Conservation (phyloP, 164 flowering plant genomes). For the Chloranthus sessilifolius region DNA sequence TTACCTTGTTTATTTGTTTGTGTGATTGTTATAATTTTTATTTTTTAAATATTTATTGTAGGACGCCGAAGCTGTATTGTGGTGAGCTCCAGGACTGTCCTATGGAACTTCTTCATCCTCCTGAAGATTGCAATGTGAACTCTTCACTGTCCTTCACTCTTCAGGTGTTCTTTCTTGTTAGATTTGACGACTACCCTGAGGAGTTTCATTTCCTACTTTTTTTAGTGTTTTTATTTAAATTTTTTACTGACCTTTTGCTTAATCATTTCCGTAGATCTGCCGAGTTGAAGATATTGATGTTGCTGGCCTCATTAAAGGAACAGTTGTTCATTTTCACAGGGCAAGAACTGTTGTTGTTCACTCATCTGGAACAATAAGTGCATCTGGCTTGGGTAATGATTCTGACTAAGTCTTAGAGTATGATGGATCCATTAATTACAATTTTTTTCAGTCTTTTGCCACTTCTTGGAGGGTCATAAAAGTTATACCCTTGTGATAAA, state of each 20-base stretch:
- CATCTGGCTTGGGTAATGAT: constrained; percentile 70
- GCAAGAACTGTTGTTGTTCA: constrained; percentile 60
- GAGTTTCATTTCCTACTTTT: neutral
- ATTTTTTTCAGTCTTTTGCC: constrained; percentile 2
- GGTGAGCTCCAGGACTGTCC: constrained; percentile 79
- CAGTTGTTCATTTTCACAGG: constrained; percentile 88
- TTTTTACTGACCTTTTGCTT: neutral
- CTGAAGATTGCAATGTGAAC: constrained; percentile 96
- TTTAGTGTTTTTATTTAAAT: constrained; percentile 3
- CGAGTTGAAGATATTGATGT: constrained; percentile 79
- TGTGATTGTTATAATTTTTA: constrained; percentile 4
- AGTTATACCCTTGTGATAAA: no score
- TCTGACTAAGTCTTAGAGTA: constrained; percentile 1
- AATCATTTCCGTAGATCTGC: constrained; percentile 56
- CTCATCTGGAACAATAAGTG: constrained; percentile 61
- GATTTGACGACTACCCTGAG: constrained; percentile 1
- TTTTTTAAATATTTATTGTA: constrained; percentile 18
- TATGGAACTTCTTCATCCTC: constrained; percentile 80
- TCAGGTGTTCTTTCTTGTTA: constrained; percentile 47
- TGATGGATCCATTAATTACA: neutral
- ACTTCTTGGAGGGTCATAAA: no score
- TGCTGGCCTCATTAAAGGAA: constrained; percentile 69
- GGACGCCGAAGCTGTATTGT: constrained; percentile 68
- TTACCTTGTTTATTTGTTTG: neutral
- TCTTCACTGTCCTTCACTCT: constrained; percentile 86